These are phyloP conservation scores for Diaporthe sp. DNA, from an alignment of 2,329 filamentous ascomycete species.

Conservation along the genomic window DNA sequence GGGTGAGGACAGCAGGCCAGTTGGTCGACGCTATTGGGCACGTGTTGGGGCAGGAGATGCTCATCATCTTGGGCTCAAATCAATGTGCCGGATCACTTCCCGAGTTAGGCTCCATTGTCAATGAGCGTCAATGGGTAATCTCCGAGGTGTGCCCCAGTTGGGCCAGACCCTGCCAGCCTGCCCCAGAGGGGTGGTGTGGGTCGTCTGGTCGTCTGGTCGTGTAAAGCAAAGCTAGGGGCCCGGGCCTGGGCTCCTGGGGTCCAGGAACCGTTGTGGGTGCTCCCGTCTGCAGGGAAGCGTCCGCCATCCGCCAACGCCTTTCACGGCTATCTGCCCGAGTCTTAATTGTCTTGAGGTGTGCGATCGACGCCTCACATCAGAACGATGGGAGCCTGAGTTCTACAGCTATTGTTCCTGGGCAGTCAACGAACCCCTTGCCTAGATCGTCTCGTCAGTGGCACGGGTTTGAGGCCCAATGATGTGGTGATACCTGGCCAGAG, in stretches of 20 bases:
- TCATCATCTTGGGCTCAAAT: slow-evolving; percentile 23
- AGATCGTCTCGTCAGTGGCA: background rate
- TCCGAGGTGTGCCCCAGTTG: slow-evolving; percentile 5
- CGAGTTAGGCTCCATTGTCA: slow-evolving; percentile 15
- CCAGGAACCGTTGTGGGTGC: background rate
- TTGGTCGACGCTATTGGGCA: background rate
- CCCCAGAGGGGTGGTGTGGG: slow-evolving; percentile 7
- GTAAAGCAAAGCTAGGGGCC: background rate
- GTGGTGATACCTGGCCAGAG: background rate
- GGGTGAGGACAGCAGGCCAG: background rate
- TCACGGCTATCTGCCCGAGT: slow-evolving; percentile 12
- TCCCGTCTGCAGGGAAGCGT: slow-evolving; percentile 24
- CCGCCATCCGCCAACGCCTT: background rate
- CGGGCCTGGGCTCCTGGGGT: background rate
- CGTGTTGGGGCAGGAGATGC: background rate
- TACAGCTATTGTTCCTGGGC: background rate
- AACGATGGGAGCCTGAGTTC: background rate
- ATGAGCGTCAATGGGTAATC: slow-evolving; percentile 18
- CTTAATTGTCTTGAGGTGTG: background rate
- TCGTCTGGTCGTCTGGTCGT: background rate
- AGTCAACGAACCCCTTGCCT: background rate
- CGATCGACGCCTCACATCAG: slow-evolving; percentile 3
- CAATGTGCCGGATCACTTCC: slow-evolving; percentile 13
- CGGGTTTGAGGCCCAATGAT: background rate
- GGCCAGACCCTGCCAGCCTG: background rate